A percentile compares a stretch with the other conserved stretches of the same genome.
Evolutionary conservation across 2,329 filamentous ascomycete genomes (phyloP).

Genomic region (Parafenestella ontariensis): DNA sequence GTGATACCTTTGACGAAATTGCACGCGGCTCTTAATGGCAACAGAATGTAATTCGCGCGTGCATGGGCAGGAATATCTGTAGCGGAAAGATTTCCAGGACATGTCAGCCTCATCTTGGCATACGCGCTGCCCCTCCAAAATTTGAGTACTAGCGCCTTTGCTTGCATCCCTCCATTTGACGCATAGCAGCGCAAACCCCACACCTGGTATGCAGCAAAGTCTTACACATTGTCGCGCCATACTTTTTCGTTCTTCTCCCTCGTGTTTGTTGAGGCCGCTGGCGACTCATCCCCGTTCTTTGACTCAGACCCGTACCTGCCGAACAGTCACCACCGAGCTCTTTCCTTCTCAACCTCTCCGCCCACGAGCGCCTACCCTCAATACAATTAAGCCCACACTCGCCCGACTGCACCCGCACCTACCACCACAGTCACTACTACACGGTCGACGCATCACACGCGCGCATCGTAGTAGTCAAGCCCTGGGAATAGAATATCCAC

Average conservation of each 20-base stretch:
- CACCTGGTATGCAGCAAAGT: slow-evolving; percentile 36
- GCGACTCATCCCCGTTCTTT: slow-evolving; percentile 40
- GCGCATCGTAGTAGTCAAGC: neutral
- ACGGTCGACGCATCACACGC: slow-evolving; percentile 5
- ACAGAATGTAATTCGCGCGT: neutral
- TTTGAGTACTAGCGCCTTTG: slow-evolving; percentile 34
- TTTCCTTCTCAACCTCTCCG: neutral
- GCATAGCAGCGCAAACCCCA: slow-evolving; percentile 34
- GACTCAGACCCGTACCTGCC: slow-evolving; percentile 30
- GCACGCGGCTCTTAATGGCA: neutral
- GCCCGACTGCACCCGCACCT: slow-evolving; percentile 6
- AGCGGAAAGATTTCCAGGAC: neutral
- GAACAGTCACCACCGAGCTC: slow-evolving; percentile 10
- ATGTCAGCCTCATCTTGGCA: slow-evolving; percentile 16
- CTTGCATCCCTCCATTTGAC: slow-evolving; percentile 26
- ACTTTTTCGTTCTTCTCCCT: slow-evolving; percentile 35
- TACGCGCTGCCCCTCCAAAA: slow-evolving; percentile 27
- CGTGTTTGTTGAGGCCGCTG: slow-evolving; percentile 39
- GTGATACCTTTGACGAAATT: slow-evolving; percentile 14
- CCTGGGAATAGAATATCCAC: slow-evolving; percentile 1
- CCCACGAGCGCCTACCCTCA: neutral
- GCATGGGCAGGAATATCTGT: too few relatives aligned
- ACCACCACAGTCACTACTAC: slow-evolving; percentile 4
- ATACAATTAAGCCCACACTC: slow-evolving; percentile 1
- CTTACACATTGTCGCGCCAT: slow-evolving; percentile 21